A percentile compares a stretch with the other conserved stretches of the same genome.
Conservation (phyloP, 768 basidiomycete species). For the Mrakia frigida region DNA sequence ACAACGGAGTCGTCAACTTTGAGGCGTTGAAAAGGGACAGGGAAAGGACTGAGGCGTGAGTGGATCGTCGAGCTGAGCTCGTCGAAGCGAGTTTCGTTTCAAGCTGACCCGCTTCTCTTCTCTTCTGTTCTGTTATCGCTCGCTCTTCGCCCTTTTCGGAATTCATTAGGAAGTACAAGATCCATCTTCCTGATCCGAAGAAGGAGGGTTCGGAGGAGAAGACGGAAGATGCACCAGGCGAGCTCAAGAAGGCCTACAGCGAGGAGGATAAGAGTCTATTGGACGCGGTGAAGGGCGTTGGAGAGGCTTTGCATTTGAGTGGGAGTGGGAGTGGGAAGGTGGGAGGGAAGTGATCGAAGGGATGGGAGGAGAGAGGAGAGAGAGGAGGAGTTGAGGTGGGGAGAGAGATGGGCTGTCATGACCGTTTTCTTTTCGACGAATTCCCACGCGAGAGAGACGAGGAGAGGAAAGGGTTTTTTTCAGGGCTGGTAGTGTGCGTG, state of each 20-base stretch:
- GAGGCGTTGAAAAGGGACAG: neutral
- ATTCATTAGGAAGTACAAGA: neutral
- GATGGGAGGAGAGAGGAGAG: slow-evolving; percentile 1
- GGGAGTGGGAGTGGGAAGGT: neutral
- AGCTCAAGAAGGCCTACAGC: neutral
- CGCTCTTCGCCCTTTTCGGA: no score
- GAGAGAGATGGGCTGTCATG: no score
- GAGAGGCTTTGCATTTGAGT: neutral
- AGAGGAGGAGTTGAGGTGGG: neutral
- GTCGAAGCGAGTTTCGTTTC: neutral
- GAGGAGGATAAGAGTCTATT: neutral
- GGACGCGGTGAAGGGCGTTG: neutral
- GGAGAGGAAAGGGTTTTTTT: no score
- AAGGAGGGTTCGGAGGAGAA: neutral
- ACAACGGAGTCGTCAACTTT: neutral
- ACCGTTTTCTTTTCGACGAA: no score
- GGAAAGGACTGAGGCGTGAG: neutral
- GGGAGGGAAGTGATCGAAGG: neutral
- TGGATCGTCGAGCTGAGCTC: neutral
- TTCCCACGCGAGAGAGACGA: no score
- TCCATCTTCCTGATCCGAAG: neutral
- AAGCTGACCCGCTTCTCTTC: neutral
- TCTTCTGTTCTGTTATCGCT: neutral
- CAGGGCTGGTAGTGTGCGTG: no score
- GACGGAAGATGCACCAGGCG: no score